A percentile compares a stretch with the other conserved stretches of the same genome.
Conservation (phyloP, 345 rosid genomes). For the Citrus hindsii region DNA sequence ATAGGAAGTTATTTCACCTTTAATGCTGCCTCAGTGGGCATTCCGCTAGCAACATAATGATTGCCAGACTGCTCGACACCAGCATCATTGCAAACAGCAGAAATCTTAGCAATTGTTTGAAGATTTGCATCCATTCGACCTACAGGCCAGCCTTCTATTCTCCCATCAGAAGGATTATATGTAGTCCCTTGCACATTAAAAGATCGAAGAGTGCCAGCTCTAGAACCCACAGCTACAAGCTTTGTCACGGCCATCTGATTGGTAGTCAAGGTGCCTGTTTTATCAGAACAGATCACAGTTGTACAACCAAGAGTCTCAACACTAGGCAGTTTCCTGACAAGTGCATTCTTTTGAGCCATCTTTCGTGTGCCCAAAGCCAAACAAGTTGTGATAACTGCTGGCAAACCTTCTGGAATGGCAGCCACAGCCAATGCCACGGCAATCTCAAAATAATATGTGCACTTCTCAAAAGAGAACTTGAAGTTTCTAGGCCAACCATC, state of each 20-base stretch:
- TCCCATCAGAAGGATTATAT: slow-evolving; percentile 79
- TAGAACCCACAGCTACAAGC: slow-evolving; percentile 84
- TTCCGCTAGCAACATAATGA: slow-evolving; percentile 65
- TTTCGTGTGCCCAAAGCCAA: slow-evolving; percentile 93
- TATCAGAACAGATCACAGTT: slow-evolving; percentile 89
- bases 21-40: slow-evolving; percentile 98
- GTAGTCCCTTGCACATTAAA: slow-evolving; percentile 86
- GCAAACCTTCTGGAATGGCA: slow-evolving; percentile 96
- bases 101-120: slow-evolving; percentile 81
- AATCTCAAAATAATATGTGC: slow-evolving; percentile 96
- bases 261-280: slow-evolving; percentile 93
- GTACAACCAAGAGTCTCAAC: slow-evolving; percentile 98
- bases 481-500: slow-evolving; percentile 90
- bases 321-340: slow-evolving; percentile 88
- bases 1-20: slow-evolving; percentile 44
- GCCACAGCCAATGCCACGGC: slow-evolving; percentile 97
- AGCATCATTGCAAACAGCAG: slow-evolving; percentile 91
- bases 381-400: slow-evolving; percentile 95
- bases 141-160: slow-evolving; percentile 62
- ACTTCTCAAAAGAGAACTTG: slow-evolving; percentile 91
- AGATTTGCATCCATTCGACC: slow-evolving; percentile 85
- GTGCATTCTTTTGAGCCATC: slow-evolving; percentile 97
- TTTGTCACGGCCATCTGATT: slow-evolving; percentile 87
- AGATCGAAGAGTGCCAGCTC: slow-evolving; percentile 56
- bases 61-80: slow-evolving; percentile 61